Percentiles rank a stretch among this genome's conserved stretches.
Conservation (phyloP, 495 filamentous ascomycete species). For the Aspergillus nidulans region DNA sequence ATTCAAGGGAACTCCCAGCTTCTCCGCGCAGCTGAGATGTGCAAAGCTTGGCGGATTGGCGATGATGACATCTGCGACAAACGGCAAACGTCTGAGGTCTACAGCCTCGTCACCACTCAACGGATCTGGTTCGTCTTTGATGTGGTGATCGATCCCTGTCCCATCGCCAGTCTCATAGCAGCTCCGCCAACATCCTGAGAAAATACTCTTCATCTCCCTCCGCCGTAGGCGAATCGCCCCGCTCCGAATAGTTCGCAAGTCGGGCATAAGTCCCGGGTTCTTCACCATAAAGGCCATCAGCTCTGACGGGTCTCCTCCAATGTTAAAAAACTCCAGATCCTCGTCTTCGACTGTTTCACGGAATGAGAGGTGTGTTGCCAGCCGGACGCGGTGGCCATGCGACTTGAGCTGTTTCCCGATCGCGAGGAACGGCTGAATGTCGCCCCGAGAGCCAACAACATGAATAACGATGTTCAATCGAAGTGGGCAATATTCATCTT, state of each 20-base stretch:
- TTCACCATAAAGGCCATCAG: constrained; percentile 88
- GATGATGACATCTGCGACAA: constrained; percentile 78
- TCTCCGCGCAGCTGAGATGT: constrained; percentile 77
- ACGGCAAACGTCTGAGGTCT: constrained; percentile 46
- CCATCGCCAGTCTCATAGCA: constrained; percentile 63
- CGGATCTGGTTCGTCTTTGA: constrained; percentile 45
- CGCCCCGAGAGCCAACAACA: constrained; percentile 73
- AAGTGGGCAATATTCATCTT: constrained; percentile 51
- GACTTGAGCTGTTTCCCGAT: constrained; percentile 60
- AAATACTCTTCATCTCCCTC: constrained; percentile 62
- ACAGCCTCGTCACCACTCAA: constrained; percentile 24
- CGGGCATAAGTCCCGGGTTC: constrained; percentile 74
- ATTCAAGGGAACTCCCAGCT: constrained; percentile 71
- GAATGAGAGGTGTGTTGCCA: constrained; percentile 74
- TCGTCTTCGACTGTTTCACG: constrained; percentile 62
- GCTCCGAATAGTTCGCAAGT: constrained; percentile 58
- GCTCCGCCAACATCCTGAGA: constrained; percentile 75
- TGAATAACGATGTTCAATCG: constrained; percentile 72
- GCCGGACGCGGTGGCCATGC: constrained; percentile 69
- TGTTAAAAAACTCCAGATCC: constrained; percentile 73
- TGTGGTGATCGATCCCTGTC: constrained; percentile 34
- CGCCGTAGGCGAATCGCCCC: constrained; percentile 66
- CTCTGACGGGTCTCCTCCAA: constrained; percentile 73
- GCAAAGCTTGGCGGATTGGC: constrained; percentile 82
- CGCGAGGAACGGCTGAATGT: constrained; percentile 72